Conservation (phyloP, 2,329 filamentous ascomycete genomes). For the Emmonsiellopsis sp. region DNA sequence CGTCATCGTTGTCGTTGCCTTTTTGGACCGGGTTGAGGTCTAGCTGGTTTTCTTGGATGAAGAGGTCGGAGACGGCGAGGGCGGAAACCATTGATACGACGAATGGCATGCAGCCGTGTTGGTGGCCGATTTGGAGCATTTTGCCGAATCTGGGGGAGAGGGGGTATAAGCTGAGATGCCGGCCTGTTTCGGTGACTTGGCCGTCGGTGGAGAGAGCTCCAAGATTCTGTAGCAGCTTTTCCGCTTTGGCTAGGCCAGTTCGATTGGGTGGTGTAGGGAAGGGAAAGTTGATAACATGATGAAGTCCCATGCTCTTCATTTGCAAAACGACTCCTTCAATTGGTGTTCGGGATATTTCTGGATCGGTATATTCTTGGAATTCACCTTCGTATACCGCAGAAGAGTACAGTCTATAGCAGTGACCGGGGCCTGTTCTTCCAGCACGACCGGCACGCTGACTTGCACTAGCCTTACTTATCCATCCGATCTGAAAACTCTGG, state of each 20-base stretch:
- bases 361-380: constrained; percentile 75
- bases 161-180: constrained; percentile 79
- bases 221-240: constrained; percentile 77
- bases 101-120: constrained; percentile 73
- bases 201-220: constrained; percentile 66
- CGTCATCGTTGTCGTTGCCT: constrained; percentile 28
- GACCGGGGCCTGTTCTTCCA: constrained; percentile 87
- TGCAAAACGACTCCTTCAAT: constrained; percentile 89
- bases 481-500: constrained; percentile 88
- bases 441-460: constrained; percentile 87
- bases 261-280: constrained; percentile 86
- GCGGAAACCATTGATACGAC: constrained; percentile 83
- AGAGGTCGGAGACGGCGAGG: constrained; percentile 79
- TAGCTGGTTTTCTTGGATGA: constrained; percentile 71
- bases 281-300: constrained; percentile 85
- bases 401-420: constrained; percentile 91
- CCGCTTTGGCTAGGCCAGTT: constrained; percentile 67
- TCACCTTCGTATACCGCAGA: constrained; percentile 85
- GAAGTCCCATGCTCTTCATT: constrained; percentile 88
- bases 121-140: constrained; percentile 80
- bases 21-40: constrained; percentile 48
- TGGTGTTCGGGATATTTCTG: constrained; percentile 82
- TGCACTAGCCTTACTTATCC: constrained; percentile 96
- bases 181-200: constrained; percentile 68
- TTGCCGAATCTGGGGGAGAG: constrained; percentile 83